Evolutionary conservation across 1,284 basidiomycete genomes (phyloP).

Genomic region (Rhodotorula sp.): DNA sequence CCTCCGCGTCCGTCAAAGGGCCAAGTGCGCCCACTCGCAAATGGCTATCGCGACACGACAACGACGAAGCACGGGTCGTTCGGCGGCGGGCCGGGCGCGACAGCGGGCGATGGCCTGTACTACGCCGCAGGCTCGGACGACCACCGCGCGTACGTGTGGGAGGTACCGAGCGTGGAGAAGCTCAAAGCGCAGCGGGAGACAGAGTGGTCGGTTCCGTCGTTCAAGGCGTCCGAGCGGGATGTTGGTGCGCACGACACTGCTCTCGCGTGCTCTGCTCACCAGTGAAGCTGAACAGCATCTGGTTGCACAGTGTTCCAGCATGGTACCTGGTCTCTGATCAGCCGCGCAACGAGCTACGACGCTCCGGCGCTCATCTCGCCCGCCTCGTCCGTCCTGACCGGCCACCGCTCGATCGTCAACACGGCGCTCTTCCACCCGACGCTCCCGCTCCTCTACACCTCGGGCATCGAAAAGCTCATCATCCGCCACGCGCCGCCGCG

Average conservation of each 20-base stretch:
- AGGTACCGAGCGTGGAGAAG: conserved; percentile 59
- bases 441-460: conserved; percentile 65
- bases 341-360: not conserved
- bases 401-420: conserved; percentile 74
- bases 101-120: conserved; percentile 55
- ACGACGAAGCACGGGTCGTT: conserved; percentile 82
- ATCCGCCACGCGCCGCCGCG: conserved; percentile 59
- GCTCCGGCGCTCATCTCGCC: conserved; percentile 16
- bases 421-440: conserved; percentile 68
- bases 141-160: conserved; percentile 77
- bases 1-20: not conserved
- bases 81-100: conserved; percentile 54
- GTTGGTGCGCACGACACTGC: conserved; percentile 52
- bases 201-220: conserved; percentile 46
- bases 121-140: conserved; percentile 76
- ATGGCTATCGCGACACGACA: conserved; percentile 67
- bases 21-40: conserved; percentile 47
- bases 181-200: conserved; percentile 54
- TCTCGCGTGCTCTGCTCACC: not conserved
- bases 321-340: not conserved
- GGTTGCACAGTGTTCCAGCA: not conserved
- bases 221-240: conserved; percentile 28
- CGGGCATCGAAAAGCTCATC: conserved; percentile 69
- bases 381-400: conserved; percentile 49
- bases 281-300: not conserved